phyloP scores from a whole-genome alignment of 2,329 filamentous ascomycete species.

The Fusarium denticulatum region DNA sequence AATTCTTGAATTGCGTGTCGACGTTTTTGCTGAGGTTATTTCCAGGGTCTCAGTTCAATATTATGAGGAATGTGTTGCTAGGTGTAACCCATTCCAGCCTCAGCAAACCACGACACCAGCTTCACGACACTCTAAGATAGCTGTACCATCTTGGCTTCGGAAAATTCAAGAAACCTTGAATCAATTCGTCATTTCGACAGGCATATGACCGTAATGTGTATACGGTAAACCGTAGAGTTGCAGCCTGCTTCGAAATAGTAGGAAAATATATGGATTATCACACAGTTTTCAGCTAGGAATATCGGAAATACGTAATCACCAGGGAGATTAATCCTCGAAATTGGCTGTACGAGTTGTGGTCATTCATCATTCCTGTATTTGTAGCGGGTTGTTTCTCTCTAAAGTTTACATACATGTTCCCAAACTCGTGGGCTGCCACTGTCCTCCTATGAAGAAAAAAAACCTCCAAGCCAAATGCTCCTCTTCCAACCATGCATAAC shows the following conservation, averaged over 20 bases:
- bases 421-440: slow-evolving; percentile 46
- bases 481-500: slow-evolving; percentile 48
- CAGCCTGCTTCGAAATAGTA: not conserved
- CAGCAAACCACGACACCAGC: slow-evolving; percentile 25
- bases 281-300: not conserved
- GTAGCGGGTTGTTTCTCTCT: slow-evolving; percentile 43
- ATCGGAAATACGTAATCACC: slow-evolving; percentile 12
- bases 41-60: slow-evolving; percentile 45
- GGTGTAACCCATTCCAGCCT: slow-evolving; percentile 50
- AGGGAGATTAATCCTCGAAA: slow-evolving; percentile 26
- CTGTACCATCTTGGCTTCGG: not conserved
- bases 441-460: slow-evolving; percentile 49
- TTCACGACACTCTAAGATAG: slow-evolving; percentile 21
- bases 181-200: not conserved
- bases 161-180: not conserved
- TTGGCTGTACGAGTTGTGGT: slow-evolving; percentile 31
- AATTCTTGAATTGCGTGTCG: slow-evolving; percentile 9
- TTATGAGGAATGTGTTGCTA: slow-evolving; percentile 54
- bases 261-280: not conserved
- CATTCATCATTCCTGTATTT: slow-evolving; percentile 46
- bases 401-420: slow-evolving; percentile 50
- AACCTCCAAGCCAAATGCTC: slow-evolving; percentile 49
- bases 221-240: not conserved
- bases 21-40: slow-evolving; percentile 39
- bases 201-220: not conserved